A percentile compares a stretch with the other conserved stretches of the same genome.
phyloP scores from a whole-genome alignment of 495 filamentous ascomycete genomes.

The Penicillium alfredii region DNA sequence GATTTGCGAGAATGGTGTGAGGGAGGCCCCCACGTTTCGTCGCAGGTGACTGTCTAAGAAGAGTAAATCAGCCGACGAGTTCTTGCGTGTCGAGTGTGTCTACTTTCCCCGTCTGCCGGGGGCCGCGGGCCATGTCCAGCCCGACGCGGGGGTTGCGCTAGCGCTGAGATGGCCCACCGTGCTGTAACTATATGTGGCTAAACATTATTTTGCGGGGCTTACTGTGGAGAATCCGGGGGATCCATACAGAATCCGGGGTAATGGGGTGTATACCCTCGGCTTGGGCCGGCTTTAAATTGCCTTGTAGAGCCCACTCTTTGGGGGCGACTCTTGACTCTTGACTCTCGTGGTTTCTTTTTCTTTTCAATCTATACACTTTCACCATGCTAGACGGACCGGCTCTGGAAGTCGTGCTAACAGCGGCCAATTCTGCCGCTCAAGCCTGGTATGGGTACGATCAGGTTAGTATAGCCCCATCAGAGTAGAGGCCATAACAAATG shows the following conservation, averaged over 20 bases:
- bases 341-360: too few species aligned
- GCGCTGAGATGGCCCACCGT: too few species aligned
- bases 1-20: not conserved
- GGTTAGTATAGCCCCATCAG: not conserved
- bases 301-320: too few species aligned
- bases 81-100: not conserved
- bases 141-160: not conserved
- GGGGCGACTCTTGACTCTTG: too few species aligned
- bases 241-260: not conserved
- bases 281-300: not conserved
- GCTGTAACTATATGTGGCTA: constrained; percentile 1
- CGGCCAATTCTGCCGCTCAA: not conserved
- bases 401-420: not conserved
- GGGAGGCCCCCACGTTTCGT: not conserved
- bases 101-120: too few species aligned
- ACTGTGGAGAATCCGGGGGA: not conserved
- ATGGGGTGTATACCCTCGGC: not conserved
- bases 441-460: not conserved
- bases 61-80: too few species aligned
- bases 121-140: not conserved
- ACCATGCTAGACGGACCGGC: not conserved
- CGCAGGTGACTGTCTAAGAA: not conserved
- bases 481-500: not conserved
- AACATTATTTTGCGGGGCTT: not conserved
- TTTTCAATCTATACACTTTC: not conserved